A percentile compares a stretch with the other conserved stretches of the same genome.
These are phyloP conservation scores for Umbelopsis sp. DNA, from an alignment of 192 early-diverging fungal species.

Conservation along the genomic window DNA sequence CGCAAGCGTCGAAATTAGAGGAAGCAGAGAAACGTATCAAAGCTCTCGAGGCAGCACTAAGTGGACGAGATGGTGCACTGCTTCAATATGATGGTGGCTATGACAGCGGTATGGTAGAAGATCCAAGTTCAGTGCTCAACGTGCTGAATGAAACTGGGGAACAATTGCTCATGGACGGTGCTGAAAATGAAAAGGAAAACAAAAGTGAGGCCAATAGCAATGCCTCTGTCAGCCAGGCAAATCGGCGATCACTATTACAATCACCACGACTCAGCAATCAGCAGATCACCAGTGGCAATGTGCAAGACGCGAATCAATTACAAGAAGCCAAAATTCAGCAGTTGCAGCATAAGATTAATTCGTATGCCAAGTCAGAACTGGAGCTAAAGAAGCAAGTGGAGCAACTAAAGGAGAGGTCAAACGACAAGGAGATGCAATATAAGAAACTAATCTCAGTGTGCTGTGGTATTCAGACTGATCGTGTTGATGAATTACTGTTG, in stretches of 20 bases:
- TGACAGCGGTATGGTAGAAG: background rate
- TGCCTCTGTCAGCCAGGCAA: background rate
- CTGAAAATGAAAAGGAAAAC: background rate
- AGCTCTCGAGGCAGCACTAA: constrained; percentile 61
- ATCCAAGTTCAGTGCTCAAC: background rate
- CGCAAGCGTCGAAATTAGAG: constrained; percentile 46
- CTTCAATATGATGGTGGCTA: constrained; percentile 5
- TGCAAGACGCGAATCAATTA: constrained; percentile 3
- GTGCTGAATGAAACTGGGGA: constrained; percentile 4
- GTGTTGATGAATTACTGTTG: constrained; percentile 78
- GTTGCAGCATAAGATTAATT: constrained; percentile 40
- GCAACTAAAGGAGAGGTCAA: constrained; percentile 52
- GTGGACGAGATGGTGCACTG: constrained; percentile 4
- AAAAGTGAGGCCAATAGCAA: background rate
- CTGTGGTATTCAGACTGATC: constrained; percentile 76
- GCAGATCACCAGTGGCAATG: background rate
- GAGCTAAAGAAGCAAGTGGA: constrained; percentile 62
- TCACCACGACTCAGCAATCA: constrained; percentile 7
- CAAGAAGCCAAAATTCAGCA: constrained; percentile 39
- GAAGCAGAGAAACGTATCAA: constrained; percentile 66
- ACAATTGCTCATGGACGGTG: background rate
- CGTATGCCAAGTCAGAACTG: constrained; percentile 43
- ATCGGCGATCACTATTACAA: background rate
- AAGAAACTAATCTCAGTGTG: constrained; percentile 85
- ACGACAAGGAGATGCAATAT: constrained; percentile 75